Conservation (phyloP, 495 filamentous ascomycete genomes). For the Trichoderma gamsii region DNA sequence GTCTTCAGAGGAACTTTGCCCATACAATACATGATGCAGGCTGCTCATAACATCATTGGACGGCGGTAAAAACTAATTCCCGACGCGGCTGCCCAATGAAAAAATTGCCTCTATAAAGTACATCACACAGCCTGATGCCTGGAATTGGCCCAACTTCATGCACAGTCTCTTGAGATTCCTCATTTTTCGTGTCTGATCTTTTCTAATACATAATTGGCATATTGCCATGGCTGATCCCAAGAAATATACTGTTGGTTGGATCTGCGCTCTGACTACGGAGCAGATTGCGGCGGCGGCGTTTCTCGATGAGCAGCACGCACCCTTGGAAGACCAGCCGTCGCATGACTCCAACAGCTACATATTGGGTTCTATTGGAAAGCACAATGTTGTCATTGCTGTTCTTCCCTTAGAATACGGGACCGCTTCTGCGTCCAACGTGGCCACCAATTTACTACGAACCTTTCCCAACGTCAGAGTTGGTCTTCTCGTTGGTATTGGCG, state of each 20-base stretch:
- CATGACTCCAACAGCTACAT: slow-evolving; percentile 34
- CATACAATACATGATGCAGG: too few relatives aligned
- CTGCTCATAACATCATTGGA: too few relatives aligned
- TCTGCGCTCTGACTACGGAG: slow-evolving; percentile 42
- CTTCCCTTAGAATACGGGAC: slow-evolving; percentile 37
- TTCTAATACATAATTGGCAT: too few relatives aligned
- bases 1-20: too few relatives aligned
- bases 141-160: too few relatives aligned
- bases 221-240: background rate
- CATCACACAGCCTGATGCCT: too few relatives aligned
- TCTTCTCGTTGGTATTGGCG: slow-evolving; percentile 46
- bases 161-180: too few relatives aligned
- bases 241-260: slow-evolving; percentile 46
- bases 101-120: too few relatives aligned
- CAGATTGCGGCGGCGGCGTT: slow-evolving; percentile 37
- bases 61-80: too few relatives aligned
- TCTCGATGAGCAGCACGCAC: slow-evolving; percentile 41
- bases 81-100: too few relatives aligned
- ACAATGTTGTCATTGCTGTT: slow-evolving; percentile 40
- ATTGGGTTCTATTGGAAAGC: slow-evolving; percentile 36
- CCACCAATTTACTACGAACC: slow-evolving; percentile 30
- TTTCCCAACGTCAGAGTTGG: slow-evolving; percentile 37
- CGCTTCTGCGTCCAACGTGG: slow-evolving; percentile 28
- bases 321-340: slow-evolving; percentile 1
- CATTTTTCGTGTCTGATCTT: too few relatives aligned